Evolutionary conservation across 257 asterid genomes (phyloP), one percentile per base, ranked within the genome.

Genomic region (Fraxinus cuspidata): DNA sequence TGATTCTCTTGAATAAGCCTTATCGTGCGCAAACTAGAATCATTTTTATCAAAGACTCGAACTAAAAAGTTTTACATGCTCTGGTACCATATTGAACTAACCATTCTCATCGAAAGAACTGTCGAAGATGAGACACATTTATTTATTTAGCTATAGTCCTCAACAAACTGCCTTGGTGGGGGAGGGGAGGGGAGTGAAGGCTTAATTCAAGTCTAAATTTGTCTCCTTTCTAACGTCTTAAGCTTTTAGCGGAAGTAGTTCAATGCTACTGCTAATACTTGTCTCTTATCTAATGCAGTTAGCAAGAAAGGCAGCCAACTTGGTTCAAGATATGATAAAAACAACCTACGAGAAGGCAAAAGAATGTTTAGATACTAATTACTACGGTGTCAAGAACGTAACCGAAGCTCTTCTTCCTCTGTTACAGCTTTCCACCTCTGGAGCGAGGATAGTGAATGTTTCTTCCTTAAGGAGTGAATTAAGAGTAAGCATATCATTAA

Each of bases 391-490:
- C 78, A 88, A 90, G 91, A 86, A 86, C 34, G 89, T 92, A 18
- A 90, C 98, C 1, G 93, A 92, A 80, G 89, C 89, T 71, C 90
- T 94, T 77, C 94, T 94, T 84, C 96, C 96, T 9, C 6, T 88
- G 74, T 86, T 92, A 4, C 88, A 84, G 72, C 86, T 76, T 16
- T 89, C 98, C 42, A 78, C 81, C 77, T 80, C 79, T 3, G 93
- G 93, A 75, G 97, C 96, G 75, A 86, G 90, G 74, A 88, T 92
- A 3, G 96, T 90, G 37, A 94, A 89, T 49, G 87, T 94, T 29
- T 81, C 96, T 79, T 94, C 97, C 74, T 81, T 87, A 10, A 84
- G 94, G 76, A 84, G 98, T 72, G 94, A 88, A 86, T 74, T 94
- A 77, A 83, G 64, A 69, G 98, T 92, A 83, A 87, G 91, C 21